Base-by-base conservation (phyloP, 2,329 filamentous ascomycete genomes). In the Penicillium sp. region DNA sequence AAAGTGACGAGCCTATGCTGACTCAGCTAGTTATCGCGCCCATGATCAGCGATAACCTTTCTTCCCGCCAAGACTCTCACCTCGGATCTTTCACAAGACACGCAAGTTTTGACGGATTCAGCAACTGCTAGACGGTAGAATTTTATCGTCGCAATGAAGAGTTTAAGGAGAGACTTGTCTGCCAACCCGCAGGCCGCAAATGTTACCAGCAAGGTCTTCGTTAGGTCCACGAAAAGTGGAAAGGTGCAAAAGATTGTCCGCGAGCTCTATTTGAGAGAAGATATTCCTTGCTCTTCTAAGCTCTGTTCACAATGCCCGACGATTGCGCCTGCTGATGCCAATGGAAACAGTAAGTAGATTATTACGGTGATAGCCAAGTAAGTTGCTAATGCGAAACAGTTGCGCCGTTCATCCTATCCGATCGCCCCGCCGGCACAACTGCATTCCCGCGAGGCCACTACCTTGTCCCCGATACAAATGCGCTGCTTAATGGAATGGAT, bases 191-290 rank as follows among this genome's bases (percentile, higher is more conserved):
- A 79, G 54, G 82, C 86, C 31, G 81, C 87, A 45, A 96, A 89
- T 70, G 88, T 97, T 62, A 93, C 92, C 32, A 97, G 89, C 83
- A 99, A 97, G 78, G 86, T 95, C 67, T 99, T 95, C 72, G 90
- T 99, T 61, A 85, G 94, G 58, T 97, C 94, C 26, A 96, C 93
- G 46, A 92, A 90, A 76, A 94, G 87, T 75, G 94, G 94, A 75
- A 97, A 97, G 79, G 93, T 97, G 58, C 94, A 97, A 76, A 99
- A 99, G 82, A 95, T 99, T 70, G 94, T 99, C 64, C 87, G 92
- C 69, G 94, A 99, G 79, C 83, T 97, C 61, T 99, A 99, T 76
- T 82, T 99, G 59, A 86, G 94, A 74, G 90, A 93, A 77, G 94
- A 99, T 74, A 97, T 99, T 69, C 93, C 94, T 48, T 99, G 94